Percentiles rank a stretch among this genome's conserved stretches.
These are phyloP conservation scores for Golubevia sp. DNA, from an alignment of 1,284 basidiomycete species.

Conservation along the genomic window DNA sequence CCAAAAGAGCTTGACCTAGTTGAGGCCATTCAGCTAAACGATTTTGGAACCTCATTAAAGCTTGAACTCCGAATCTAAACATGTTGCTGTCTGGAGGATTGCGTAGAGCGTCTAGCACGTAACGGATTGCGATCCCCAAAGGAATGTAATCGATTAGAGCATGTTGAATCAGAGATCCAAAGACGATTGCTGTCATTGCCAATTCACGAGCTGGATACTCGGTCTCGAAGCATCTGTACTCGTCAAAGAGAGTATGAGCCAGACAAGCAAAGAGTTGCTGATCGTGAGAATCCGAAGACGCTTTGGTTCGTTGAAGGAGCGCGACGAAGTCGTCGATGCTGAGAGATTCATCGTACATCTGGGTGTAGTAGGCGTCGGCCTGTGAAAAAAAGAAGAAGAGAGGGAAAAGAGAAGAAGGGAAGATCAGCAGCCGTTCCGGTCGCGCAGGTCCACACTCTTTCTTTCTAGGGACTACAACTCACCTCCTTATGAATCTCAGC, in stretches of 20 bases:
- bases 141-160: slow-evolving; percentile 93
- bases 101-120: slow-evolving; percentile 85
- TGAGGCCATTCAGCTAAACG: slow-evolving; percentile 92
- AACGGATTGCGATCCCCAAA: slow-evolving; percentile 94
- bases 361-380: slow-evolving; percentile 86
- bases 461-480: too few relatives aligned
- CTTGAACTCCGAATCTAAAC: slow-evolving; percentile 94
- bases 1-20: slow-evolving; percentile 84
- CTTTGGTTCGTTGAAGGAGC: slow-evolving; percentile 82
- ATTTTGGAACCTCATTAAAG: slow-evolving; percentile 83
- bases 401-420: not conserved
- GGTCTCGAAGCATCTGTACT: slow-evolving; percentile 98
- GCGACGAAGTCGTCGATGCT: slow-evolving; percentile 91
- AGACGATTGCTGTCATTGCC: slow-evolving; percentile 92
- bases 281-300: slow-evolving; percentile 80
- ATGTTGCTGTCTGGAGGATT: slow-evolving; percentile 82
- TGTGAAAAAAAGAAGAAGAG: slow-evolving; percentile 1
- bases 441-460: too few relatives aligned
- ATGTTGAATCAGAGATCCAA: slow-evolving; percentile 93
- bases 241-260: slow-evolving; percentile 98
- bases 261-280: slow-evolving; percentile 98
- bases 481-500: slow-evolving; percentile 89
- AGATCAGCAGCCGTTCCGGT: not conserved
- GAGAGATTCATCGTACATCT: slow-evolving; percentile 92
- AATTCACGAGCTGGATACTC: slow-evolving; percentile 88